Evolutionary conservation across 345 rosid species (phyloP).

Genomic region (Sisymbrium irio): DNA sequence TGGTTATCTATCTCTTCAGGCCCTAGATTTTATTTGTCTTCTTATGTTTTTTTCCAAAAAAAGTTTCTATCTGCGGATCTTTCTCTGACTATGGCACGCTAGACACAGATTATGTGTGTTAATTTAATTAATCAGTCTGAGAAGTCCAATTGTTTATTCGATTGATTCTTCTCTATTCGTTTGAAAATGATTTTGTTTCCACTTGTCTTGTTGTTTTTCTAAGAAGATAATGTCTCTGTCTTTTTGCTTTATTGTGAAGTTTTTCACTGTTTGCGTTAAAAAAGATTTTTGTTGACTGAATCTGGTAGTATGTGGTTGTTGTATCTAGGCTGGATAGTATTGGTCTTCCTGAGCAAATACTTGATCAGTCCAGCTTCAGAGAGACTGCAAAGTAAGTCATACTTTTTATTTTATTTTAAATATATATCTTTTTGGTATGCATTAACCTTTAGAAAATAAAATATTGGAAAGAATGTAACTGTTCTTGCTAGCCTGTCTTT

Average conservation of each 20-base stretch:
- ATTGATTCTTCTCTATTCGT: background rate
- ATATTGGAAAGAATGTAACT: background rate
- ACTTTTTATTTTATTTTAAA: no score
- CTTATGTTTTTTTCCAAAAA: no score
- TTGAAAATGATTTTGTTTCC: background rate
- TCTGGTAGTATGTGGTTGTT: background rate
- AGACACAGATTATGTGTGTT: no score
- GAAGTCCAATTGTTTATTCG: background rate
- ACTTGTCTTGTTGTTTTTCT: background rate
- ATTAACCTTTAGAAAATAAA: background rate
- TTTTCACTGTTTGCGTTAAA: background rate
- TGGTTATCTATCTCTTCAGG: no score
- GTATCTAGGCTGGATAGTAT: conserved; percentile 97
- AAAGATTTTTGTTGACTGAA: background rate
- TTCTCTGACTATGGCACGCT: no score
- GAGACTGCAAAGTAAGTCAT: conserved; percentile 43
- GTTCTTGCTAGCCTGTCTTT: conserved; percentile 1
- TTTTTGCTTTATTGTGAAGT: no score
- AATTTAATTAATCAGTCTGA: no score
- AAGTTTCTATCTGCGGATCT: no score
- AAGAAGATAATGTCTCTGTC: background rate
- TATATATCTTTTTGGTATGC: background rate
- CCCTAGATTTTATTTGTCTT: no score
- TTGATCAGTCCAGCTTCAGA: conserved; percentile 61
- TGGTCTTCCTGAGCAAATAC: conserved; percentile 84